Base-by-base conservation (phyloP, 768 basidiomycete genomes). In the Phaffia tasmanica region DNA sequence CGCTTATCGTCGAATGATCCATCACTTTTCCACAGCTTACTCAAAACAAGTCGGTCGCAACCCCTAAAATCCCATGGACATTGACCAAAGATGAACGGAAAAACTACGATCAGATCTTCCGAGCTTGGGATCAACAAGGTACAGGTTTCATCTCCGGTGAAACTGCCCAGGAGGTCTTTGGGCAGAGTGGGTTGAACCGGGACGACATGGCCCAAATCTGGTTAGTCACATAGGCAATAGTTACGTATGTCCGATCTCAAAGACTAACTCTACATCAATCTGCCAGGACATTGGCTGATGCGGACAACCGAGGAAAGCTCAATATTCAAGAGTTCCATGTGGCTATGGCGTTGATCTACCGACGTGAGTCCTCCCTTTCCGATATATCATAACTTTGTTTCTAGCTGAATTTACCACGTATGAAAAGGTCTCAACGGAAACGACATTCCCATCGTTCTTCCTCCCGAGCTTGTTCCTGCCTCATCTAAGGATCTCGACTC, bases 301-400 rank as follows among this genome's bases (percentile, higher is more conserved):
- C 83, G 49, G 87, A 93, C 69, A 90, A 98, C 77, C 85, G 91
- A 27, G 95, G 95, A 27, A 95, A 92, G 76, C 83, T 98, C 57
- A 97, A 95, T 71, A 79, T 94, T 30, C 87, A 89, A 18, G 95
- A 98, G 75, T 99, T 99, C 75, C 91, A 98, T 74, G 88, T 97
- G 67, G 95, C 95, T 0, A 99, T 99, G 94, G 91, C 89, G 62
- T 80, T 98, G 63, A 98, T 99, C 73, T 97, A 92, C 78, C 85
- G 95, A 74, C 82, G 94, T 97, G 78, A 72, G 88, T 83, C 30
- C n/a, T 59, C 11, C n/a, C 30, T 46, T 49, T 1, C 7, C 21
- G 18, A 11, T 42, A 8, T 32, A 4, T 25, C 49, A 63, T 27
- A 23, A 30, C 30, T 4, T 35, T 27, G 23, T 11, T 35, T 23